Base-by-base conservation (phyloP, 495 filamentous ascomycete genomes). In the Gamarada debralockiae region DNA sequence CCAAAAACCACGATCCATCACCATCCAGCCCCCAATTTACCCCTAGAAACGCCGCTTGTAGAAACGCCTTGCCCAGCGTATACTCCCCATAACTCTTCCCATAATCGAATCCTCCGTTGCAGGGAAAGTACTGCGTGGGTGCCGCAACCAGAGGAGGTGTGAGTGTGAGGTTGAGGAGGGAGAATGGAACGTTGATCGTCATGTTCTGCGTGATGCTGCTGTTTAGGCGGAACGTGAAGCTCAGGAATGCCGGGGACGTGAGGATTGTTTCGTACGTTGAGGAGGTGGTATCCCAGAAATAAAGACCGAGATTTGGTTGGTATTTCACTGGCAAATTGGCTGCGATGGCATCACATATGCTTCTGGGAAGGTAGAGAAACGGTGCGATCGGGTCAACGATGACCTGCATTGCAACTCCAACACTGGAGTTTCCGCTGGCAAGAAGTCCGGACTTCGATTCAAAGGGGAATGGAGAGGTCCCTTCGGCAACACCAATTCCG, bases 271-370 rank as follows among this genome's bases (percentile, higher is more conserved):
- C 39, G 59, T 76, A 82, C 36, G 49, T 57, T 10, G 66, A 57
- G 22, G 66, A 60, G 20, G 61, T 50, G 0, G 66, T 73, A 43
- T 80, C 71, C 79, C 78, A 82, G 39, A 74, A 60, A 52, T 79
- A 81, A 13, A 79, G 64, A 5, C 70, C 74, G 6, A 72, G 56
- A 6, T 52, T 42, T 2, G 60, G 33, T 15, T 72, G 57, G 36
- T 68, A 78, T 0, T 49, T 67, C 21, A 81, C 70, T 0, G 77
- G 77, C 10, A 82, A 61, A 25, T 71, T 27, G 2, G 59, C 46
- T 9, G 77, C 64, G 17, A 80, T 69, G 3, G 73, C 72, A 15
- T 73, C 67, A 62, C 79, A 82, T 15, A 77, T 77, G 24, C 66
- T 64, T 27, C 67, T 52, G 3, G 78, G 78, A 7, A 81, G 65